Evolutionary conservation across 2,329 filamentous ascomycete genomes (phyloP), one percentile per base, ranked within the genome.

Genomic region (Fusarium ramigenum): DNA sequence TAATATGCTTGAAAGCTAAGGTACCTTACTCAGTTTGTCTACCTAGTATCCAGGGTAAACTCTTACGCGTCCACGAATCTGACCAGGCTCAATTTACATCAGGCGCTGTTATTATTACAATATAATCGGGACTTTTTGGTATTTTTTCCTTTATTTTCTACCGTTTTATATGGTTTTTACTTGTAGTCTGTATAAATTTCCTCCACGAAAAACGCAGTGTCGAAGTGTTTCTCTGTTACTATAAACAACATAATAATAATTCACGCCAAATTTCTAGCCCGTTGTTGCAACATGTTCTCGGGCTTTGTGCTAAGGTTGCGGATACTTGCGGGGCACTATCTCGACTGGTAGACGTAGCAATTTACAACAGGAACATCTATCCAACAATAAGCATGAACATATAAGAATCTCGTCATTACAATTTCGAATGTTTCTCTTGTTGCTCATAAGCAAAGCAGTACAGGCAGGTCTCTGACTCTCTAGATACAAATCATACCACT

Each of bases 401-500:
- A 64, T 69, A 18, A 65, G 39, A 66, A 60, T 65, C 36, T 69
- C 44, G 25, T 64, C 49, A 16, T 42, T 30, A 19, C 46, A 36
- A 37, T 28, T 36, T 60, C 39, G 1, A 16, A 42, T 30, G 18
- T 36, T 56, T 50, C 15, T 28, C 28, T 63, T 21, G 10, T 23
- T 37, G 7, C 8, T 52, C 23, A 23, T 36, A 43, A 34, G 36
- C 34, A 43, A 37, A 54, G 36, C 34, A 60, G 28, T 30, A 40
- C 28, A 40, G 42, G 32, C 43, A n/a, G 16, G 7, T 39, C 50
- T 37, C 34, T 34, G 34, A 36, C 34, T 36, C 34, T 36, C 23
- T 25, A 54, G 34, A 54, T 30, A 37, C 16, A 47, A 63, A 71
- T 71, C 66, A 66, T 54, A 61, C 60, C 70, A 74, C 25, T 42